Evolutionary conservation across 78 protist species (phyloP).

Genomic region (Dictyostelium intermedium): DNA sequence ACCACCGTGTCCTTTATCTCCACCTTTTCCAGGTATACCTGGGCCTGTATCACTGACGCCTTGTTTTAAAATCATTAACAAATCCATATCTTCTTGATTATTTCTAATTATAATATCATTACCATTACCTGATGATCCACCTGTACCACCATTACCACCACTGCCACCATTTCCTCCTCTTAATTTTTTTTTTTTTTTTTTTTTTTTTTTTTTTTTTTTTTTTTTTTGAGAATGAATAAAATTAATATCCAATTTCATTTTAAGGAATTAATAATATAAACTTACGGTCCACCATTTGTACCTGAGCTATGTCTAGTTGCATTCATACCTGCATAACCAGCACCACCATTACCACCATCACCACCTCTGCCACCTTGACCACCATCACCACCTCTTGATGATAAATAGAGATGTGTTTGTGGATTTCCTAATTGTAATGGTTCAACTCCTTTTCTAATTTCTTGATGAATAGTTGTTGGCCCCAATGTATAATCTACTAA

Average conservation of each 20-base stretch:
- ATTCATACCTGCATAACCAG: constrained; percentile 41
- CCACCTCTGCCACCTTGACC: constrained; percentile 75
- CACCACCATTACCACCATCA: constrained; percentile 36
- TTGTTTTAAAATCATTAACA: constrained; percentile 63
- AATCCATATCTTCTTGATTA: constrained; percentile 56
- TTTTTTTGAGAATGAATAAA: too few relatives aligned
- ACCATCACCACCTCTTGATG: constrained; percentile 73
- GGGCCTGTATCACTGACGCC: constrained; percentile 13
- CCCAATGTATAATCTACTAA: background rate
- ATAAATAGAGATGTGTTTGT: constrained; percentile 6
- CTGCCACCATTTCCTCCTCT: constrained; percentile 61
- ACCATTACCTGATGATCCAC: constrained; percentile 66
- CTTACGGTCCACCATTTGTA: constrained; percentile 54
- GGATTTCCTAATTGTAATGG: constrained; percentile 21
- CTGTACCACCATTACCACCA: constrained; percentile 68
- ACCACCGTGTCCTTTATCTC: constrained; percentile 50
- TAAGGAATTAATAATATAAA: too few relatives aligned
- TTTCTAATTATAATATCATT: background rate
- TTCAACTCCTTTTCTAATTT: background rate
- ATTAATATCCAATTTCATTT: too few relatives aligned
- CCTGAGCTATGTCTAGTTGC: constrained; percentile 53
- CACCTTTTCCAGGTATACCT: constrained; percentile 63
- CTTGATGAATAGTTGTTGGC: background rate
- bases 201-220: too few relatives aligned
- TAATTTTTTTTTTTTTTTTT: too few relatives aligned